Percentiles rank a stretch among this genome's conserved stretches.
phyloP scores from a whole-genome alignment of 306 rosid genomes.

The Ormosia emarginata region DNA sequence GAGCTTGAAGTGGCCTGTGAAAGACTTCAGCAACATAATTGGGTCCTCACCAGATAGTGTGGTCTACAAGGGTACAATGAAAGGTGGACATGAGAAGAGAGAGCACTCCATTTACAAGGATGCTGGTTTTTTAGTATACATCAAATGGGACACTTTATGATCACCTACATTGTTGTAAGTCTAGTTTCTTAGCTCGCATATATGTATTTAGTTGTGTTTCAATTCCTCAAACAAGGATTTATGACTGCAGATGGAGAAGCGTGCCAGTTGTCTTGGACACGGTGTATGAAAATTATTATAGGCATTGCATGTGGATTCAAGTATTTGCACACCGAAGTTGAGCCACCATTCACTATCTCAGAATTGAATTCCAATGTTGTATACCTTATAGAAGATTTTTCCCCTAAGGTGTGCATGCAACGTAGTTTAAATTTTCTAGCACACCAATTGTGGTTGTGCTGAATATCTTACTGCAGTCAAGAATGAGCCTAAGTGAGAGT shows the following conservation, averaged over 20 bases:
- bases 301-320: slow-evolving; percentile 90
- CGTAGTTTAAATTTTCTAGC: not conserved
- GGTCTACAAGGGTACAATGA: slow-evolving; percentile 90
- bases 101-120: slow-evolving; percentile 84
- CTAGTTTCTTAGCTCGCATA: slow-evolving; percentile 2
- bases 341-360: slow-evolving; percentile 87
- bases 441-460: not conserved
- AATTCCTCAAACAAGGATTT: slow-evolving; percentile 20
- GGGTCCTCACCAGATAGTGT: slow-evolving; percentile 96
- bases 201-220: not conserved
- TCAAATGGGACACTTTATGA: slow-evolving; percentile 94
- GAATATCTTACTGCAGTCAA: slow-evolving; percentile 10
- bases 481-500: not conserved
- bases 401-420: slow-evolving; percentile 68
- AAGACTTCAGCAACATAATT: slow-evolving; percentile 95
- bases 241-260: slow-evolving; percentile 71
- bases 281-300: slow-evolving; percentile 80
- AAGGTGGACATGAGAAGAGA: slow-evolving; percentile 94
- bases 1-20: slow-evolving; percentile 98
- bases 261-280: slow-evolving; percentile 85
- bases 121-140: slow-evolving; percentile 93
- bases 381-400: slow-evolving; percentile 92
- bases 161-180: slow-evolving; percentile 89
- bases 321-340: slow-evolving; percentile 83
- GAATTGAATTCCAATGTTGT: slow-evolving; percentile 85